Evolutionary conservation across 2,329 filamentous ascomycete species (phyloP), one percentile per base, ranked within the genome.

Genomic region (Aspergillus flavus): DNA sequence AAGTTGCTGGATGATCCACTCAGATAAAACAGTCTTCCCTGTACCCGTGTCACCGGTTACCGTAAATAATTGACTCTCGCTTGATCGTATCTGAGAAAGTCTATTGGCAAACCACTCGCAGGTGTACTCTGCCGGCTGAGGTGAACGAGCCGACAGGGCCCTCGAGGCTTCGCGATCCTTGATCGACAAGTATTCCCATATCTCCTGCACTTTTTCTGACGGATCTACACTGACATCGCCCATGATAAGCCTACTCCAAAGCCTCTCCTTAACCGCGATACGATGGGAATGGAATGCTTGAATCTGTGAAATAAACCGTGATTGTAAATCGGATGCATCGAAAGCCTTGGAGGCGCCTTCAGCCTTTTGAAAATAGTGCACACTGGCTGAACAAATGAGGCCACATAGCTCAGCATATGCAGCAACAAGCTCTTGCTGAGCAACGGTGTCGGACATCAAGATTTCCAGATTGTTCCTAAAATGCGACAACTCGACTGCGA

Each of bases 61-160:
- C 12, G 32, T 43, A n/a, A 34, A 59, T 23, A 59, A 26, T 16
- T 43, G 30, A 19, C 26, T 52, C 6, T 59, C 46, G 5, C 57
- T 46, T 16, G 45, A 46, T 16, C 23, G 50, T 6, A 59, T 59
- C 16, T 59, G 57, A 26, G 28, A 48, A 19, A 59, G 36, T n/a
- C 46, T 43, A 43, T 36, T 39, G n/a, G 57, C n/a, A 39, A 59
- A 59, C 57, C 57, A 59, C 41, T 59, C 57, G 21, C 57, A 59
- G 19, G 57, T 59, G 4, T 48, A 39, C 16, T 59, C 57, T 16
- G 57, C 57, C 23, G 46, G 43, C 23, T 28, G 11, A 28, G 57
- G 23, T 43, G 43, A 23, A 6, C 41, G 30, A 7, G n/a, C 23
- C 11, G 57, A 43, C 6, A 59, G 43, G 32, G 41, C 11, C 3